phyloP scores from a whole-genome alignment of 305 asterid species.

The Lippia alba region DNA sequence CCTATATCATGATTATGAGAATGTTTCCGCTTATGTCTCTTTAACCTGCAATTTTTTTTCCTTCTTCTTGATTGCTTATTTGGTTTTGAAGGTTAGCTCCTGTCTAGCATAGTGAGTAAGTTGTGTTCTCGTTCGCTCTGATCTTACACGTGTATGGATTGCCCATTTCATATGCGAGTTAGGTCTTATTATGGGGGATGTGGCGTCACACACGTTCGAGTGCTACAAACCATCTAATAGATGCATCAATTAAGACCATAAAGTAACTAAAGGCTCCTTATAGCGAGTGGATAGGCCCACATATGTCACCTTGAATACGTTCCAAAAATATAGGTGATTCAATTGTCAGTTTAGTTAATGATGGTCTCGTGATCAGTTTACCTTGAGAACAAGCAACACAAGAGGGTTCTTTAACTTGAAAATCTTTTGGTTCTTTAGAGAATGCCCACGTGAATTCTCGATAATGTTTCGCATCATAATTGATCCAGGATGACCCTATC shows the following conservation, averaged over 20 bases:
- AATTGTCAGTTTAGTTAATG: background rate
- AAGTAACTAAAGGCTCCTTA: background rate
- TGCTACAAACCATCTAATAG: constrained; percentile 1
- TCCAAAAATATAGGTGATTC: background rate
- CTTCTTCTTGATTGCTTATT: too few relatives aligned
- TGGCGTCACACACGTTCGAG: too few relatives aligned
- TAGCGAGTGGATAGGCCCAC: background rate
- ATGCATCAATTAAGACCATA: background rate
- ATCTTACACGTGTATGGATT: too few relatives aligned
- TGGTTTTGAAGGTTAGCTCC: too few relatives aligned
- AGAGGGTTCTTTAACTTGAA: background rate
- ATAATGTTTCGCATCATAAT: background rate
- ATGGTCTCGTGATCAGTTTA: background rate
- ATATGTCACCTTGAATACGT: background rate
- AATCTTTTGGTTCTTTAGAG: too few relatives aligned
- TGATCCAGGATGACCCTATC: background rate
- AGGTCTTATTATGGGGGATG: too few relatives aligned
- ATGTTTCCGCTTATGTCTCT: too few relatives aligned
- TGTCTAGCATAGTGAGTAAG: too few relatives aligned
- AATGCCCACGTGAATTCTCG: background rate
- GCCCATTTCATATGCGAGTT: too few relatives aligned
- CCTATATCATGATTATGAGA: too few relatives aligned
- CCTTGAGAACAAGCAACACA: constrained; percentile 1
- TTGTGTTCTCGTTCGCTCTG: too few relatives aligned
- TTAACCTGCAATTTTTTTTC: too few relatives aligned